Evolutionary conservation across 139 green algal genomes (phyloP), one percentile per base, ranked within the genome.

Genomic region (Tetradesmus lagerheimii): DNA sequence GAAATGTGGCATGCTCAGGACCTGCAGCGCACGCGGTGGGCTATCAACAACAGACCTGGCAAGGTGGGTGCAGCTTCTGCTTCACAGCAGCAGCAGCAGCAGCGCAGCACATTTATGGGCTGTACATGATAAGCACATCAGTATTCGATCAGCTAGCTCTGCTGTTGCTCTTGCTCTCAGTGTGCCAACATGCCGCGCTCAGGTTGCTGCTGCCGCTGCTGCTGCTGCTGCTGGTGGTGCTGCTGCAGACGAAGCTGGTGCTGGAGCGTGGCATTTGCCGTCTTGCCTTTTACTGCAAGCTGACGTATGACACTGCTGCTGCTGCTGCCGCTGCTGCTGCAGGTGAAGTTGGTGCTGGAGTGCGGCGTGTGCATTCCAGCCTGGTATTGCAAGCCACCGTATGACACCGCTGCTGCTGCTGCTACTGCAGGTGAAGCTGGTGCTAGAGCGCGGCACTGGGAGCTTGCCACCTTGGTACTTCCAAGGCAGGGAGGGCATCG

Each of bases 1-100:
- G 91, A 95, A 38, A 94, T 95, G 92, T 95, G 92, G 92, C 31
- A 87, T 0, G 91, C 89, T 0, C 41, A 29, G 0, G 94, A 96
- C 81, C 87, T 96, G 39, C 91, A 94, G 64, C 91, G 92, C 43
- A 92, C 94, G 53, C 91, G 89, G 16, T 96, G 94, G 93, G 93
- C 94, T 25, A 93, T 96, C 85, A 93, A 91, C 89, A 95, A 94
- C 92, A 84, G 93, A 6, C 62, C 88, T 20, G 90, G 90, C 41
- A 93, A 94, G 91, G 93, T 95, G 57, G 16, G 64, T 8, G 34
- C 0, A 4, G 45, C n/a, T n/a, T n/a, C n/a, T n/a, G n/a, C n/a
- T n/a, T n/a, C n/a, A n/a, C n/a, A n/a, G n/a, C n/a, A n/a, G 77
- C 38, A 14, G 41, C 31, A 43, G 76, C 76, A 57, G 37, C 79